These are phyloP conservation scores for Bolboschoenoplectus hybrid DNA, from an alignment of 202 grass and related monocot species.

Conservation along the genomic window DNA sequence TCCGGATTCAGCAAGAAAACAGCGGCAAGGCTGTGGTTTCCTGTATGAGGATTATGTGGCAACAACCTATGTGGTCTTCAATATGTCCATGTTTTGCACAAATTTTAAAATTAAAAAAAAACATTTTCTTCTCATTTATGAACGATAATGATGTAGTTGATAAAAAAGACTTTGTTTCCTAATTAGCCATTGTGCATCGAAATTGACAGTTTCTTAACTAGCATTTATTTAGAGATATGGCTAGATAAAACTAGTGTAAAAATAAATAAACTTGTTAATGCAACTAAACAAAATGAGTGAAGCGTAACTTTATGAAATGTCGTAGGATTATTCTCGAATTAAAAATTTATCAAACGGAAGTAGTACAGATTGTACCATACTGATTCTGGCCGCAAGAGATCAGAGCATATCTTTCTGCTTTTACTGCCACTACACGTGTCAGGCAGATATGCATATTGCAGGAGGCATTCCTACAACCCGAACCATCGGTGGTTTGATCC, in stretches of 20 bases:
- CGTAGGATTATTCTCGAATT: no score
- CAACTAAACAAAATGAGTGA: no score
- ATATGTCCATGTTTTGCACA: neutral
- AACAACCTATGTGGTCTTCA: neutral
- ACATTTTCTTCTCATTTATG: no score
- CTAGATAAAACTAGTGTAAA: no score
- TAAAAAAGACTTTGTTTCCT: no score
- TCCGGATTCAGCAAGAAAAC: neutral
- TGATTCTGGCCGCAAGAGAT: neutral
- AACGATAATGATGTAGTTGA: no score
- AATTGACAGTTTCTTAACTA: no score
- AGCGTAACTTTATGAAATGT: no score
- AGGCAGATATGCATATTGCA: neutral
- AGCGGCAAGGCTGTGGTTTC: conserved; percentile 21
- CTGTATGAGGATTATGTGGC: neutral
- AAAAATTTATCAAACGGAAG: neutral
- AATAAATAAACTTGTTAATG: no score
- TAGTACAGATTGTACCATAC: neutral
- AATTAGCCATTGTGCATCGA: no score
- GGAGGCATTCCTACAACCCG: neutral
- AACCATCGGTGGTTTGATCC: neutral
- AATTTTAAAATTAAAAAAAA: no score
- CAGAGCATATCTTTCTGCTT: neutral
- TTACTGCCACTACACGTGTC: neutral
- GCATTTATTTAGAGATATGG: no score